phyloP scores from a whole-genome alignment of 176 grass and related monocot species.

The maize (Zea mays) region DNA sequence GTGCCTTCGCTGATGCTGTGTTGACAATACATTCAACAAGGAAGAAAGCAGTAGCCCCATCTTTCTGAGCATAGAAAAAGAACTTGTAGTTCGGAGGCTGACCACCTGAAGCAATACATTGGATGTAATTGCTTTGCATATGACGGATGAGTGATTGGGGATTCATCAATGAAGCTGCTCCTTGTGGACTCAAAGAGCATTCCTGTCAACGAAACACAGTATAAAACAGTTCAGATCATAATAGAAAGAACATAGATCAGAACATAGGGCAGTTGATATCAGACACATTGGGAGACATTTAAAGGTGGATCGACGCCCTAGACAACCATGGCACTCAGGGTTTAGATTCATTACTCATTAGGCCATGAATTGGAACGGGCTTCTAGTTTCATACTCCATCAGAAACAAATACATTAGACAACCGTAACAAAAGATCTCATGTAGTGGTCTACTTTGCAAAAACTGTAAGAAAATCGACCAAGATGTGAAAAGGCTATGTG shows the following conservation, averaged over 20 bases:
- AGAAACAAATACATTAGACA: conserved; percentile 13
- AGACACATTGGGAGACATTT: background rate
- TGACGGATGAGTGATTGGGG: conserved; percentile 88
- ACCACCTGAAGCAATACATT: conserved; percentile 96
- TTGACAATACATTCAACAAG: conserved; percentile 94
- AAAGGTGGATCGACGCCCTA: conserved; percentile 15
- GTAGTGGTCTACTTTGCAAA: background rate
- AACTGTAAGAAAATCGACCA: conserved; percentile 12
- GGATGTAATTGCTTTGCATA: conserved; percentile 84
- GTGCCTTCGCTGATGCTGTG: conserved; percentile 78
- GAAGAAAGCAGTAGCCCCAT: conserved; percentile 66
- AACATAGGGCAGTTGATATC: conserved; percentile 18
- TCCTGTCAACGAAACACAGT: conserved; percentile 47
- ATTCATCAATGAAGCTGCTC: conserved; percentile 70
- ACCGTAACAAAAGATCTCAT: background rate
- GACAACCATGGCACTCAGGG: background rate
- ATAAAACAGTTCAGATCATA: background rate
- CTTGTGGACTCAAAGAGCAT: conserved; percentile 72
- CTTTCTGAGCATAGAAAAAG: conserved; percentile 95
- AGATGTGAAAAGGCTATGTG: conserved; percentile 5
- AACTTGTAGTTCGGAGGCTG: conserved; percentile 97
- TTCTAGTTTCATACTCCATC: background rate
- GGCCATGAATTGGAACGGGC: background rate
- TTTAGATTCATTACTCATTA: background rate
- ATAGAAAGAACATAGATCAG: background rate